Evolutionary conservation across 768 basidiomycete species (phyloP).

Genomic region (Nidula microcarpa): DNA sequence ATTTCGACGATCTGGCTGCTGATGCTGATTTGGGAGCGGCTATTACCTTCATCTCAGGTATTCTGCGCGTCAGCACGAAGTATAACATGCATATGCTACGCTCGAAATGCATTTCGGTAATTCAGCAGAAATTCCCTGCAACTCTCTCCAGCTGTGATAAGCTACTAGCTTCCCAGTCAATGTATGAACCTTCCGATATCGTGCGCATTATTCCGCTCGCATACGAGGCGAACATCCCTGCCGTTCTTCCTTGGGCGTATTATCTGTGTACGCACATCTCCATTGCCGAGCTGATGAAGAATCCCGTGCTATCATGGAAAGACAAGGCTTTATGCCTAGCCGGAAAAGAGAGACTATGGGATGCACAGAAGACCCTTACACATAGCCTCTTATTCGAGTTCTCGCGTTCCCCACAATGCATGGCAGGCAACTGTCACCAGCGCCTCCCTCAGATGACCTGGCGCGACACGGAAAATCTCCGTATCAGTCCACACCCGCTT

Average conservation of each 20-base stretch:
- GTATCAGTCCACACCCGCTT: conserved; percentile 33
- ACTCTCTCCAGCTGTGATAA: conserved; percentile 34
- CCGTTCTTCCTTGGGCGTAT: conserved; percentile 42
- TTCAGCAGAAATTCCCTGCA: conserved; percentile 37
- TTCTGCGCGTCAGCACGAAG: conserved; percentile 40
- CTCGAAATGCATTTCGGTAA: conserved; percentile 33
- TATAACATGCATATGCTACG: conserved; percentile 33
- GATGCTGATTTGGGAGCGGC: conserved; percentile 28
- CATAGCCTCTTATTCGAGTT: conserved; percentile 35
- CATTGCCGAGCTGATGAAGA: conserved; percentile 27
- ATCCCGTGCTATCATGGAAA: conserved; percentile 32
- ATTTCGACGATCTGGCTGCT: conserved; percentile 32
- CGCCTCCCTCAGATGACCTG: conserved; percentile 21
- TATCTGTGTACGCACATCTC: conserved; percentile 39
- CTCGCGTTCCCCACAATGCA: conserved; percentile 23
- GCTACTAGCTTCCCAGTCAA: conserved; percentile 29
- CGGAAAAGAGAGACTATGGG: conserved; percentile 35
- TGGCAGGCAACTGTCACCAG: conserved; percentile 13
- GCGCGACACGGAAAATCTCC: conserved; percentile 26
- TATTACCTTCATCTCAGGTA: conserved; percentile 36
- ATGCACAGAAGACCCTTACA: conserved; percentile 31
- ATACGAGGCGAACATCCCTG: conserved; percentile 32
- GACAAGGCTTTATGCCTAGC: conserved; percentile 39
- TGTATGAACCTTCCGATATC: conserved; percentile 32
- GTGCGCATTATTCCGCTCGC: conserved; percentile 39